Evolutionary conservation across 129 eudicot species (phyloP).

Genomic region (Pseudognaphalium luteoalbum): DNA sequence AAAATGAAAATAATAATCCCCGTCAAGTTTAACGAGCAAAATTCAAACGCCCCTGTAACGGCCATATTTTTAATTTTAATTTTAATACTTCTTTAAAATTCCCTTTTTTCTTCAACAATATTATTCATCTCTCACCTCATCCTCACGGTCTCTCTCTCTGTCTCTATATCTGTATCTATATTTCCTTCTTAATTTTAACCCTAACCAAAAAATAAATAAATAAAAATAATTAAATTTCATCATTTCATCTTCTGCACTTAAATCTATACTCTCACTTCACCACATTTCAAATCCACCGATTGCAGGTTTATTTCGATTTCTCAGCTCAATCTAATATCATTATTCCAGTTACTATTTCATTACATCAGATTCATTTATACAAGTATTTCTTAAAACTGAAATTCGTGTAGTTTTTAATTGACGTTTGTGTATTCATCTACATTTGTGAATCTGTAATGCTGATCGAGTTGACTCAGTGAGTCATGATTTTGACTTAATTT

Average conservation of each 20-base stretch:
- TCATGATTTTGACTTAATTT: neutral
- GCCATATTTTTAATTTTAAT: neutral
- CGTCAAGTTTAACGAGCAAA: neutral
- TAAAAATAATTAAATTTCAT: neutral
- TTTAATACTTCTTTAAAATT: neutral
- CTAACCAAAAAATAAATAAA: neutral
- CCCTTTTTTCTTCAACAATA: neutral
- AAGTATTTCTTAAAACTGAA: neutral
- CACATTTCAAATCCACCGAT: neutral
- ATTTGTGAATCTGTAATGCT: neutral
- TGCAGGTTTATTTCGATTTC: neutral
- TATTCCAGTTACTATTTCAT: neutral
- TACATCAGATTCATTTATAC: neutral
- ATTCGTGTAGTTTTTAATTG: neutral
- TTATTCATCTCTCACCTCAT: neutral
- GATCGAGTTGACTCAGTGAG: neutral
- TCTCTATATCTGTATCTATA: neutral
- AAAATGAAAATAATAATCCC: neutral
- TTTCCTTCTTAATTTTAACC: neutral
- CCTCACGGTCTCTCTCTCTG: neutral
- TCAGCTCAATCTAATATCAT: neutral
- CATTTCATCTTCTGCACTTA: neutral
- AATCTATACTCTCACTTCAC: neutral
- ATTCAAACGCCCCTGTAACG: conserved; percentile 10
- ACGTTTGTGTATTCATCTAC: neutral